phyloP scores from a whole-genome alignment of 163 green algal genomes.

The Picocystis sp. region DNA sequence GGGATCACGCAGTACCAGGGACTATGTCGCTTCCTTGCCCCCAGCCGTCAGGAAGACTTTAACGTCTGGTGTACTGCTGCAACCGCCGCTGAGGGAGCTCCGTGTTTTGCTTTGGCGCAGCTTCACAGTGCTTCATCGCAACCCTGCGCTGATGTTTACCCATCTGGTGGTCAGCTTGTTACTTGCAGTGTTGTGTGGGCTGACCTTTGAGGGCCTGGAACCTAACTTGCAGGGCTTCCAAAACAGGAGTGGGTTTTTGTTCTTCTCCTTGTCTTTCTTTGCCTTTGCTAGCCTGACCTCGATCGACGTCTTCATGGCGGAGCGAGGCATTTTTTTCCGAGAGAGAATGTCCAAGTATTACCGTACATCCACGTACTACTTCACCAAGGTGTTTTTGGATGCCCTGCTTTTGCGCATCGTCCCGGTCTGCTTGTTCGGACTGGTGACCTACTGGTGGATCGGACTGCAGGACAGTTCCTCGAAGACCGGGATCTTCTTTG shows the following conservation, averaged over 20 bases:
- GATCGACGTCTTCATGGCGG: conserved; percentile 37
- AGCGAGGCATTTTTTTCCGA: conserved; percentile 33
- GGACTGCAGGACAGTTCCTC: conserved; percentile 19
- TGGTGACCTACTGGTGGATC: conserved; percentile 39
- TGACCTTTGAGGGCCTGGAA: conserved; percentile 27
- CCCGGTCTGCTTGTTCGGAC: conserved; percentile 37
- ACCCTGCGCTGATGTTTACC: conserved; percentile 40
- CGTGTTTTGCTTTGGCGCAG: conserved; percentile 40
- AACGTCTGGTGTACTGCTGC: neutral
- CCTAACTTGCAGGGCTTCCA: conserved; percentile 24
- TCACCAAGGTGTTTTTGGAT: conserved; percentile 40
- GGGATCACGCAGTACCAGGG: conserved; percentile 4
- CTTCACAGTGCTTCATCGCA: conserved; percentile 29
- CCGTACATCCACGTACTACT: conserved; percentile 27
- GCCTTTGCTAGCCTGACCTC: conserved; percentile 43
- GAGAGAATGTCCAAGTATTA: conserved; percentile 48
- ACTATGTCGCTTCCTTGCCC: neutral
- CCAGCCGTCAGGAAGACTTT: conserved; percentile 1
- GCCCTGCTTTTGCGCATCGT: conserved; percentile 43
- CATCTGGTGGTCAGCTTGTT: conserved; percentile 18
- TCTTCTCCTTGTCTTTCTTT: conserved; percentile 49
- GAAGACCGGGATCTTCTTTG: conserved; percentile 32
- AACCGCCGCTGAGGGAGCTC: conserved; percentile 17
- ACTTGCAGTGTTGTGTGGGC: conserved; percentile 15
- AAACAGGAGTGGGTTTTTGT: conserved; percentile 42